phyloP scores from a whole-genome alignment of 176 grass and related monocot species.

The Saccharum officinarum region DNA sequence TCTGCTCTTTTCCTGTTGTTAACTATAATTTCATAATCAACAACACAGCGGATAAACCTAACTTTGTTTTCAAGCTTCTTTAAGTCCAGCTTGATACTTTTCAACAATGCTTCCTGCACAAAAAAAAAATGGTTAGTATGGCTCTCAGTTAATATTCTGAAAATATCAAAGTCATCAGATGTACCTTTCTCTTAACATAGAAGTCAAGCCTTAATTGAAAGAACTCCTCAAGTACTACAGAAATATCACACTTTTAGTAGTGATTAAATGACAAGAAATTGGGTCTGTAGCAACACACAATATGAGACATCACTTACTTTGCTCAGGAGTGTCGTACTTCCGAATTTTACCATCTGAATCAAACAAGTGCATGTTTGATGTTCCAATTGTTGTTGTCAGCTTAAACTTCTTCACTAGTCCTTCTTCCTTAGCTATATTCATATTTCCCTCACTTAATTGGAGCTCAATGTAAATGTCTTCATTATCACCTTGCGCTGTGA shows the following conservation, averaged over 20 bases:
- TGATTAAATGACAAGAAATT: not conserved
- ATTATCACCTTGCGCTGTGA: slow-evolving; percentile 54
- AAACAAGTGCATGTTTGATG: slow-evolving; percentile 98
- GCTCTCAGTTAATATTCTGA: not conserved
- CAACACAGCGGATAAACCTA: slow-evolving; percentile 72
- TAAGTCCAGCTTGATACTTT: slow-evolving; percentile 66
- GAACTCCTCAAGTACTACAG: slow-evolving; percentile 82
- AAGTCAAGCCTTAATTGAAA: slow-evolving; percentile 59
- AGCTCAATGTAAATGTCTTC: slow-evolving; percentile 62
- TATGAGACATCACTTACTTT: slow-evolving; percentile 48
- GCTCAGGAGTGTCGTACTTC: slow-evolving; percentile 81
- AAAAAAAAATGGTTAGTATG: slow-evolving; percentile 4
- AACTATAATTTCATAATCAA: slow-evolving; percentile 54
- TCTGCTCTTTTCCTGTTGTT: slow-evolving; percentile 84
- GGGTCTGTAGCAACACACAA: not conserved
- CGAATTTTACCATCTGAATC: slow-evolving; percentile 66
- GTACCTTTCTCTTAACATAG: slow-evolving; percentile 87
- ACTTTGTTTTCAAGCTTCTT: slow-evolving; percentile 69
- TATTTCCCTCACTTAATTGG: slow-evolving; percentile 55
- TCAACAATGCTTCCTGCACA: slow-evolving; percentile 53
- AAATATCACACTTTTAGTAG: not conserved
- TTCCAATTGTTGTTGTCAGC: slow-evolving; percentile 76
- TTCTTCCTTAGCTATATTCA: slow-evolving; percentile 79
- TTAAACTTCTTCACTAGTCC: slow-evolving; percentile 90
- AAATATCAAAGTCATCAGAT: not conserved